Percentiles rank a stretch among this genome's conserved stretches.
These are phyloP conservation scores for Starmerella vitae DNA, from an alignment of 805 yeast genomes.

Conservation along the genomic window DNA sequence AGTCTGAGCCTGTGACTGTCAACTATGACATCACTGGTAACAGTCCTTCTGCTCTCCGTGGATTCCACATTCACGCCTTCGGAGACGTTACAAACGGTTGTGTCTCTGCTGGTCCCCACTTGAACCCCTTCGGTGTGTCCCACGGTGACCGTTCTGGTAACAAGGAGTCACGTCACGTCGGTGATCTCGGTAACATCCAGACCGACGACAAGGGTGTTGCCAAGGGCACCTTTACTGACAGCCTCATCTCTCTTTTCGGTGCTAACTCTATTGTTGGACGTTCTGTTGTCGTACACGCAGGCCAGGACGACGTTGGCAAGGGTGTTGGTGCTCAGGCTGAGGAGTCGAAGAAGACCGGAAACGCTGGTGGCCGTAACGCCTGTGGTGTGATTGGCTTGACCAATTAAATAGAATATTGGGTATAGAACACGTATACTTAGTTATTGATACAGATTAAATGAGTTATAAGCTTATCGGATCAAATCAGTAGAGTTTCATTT, in stretches of 20 bases:
- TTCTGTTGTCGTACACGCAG: conserved; percentile 88
- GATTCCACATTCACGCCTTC: conserved; percentile 95
- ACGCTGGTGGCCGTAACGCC: conserved; percentile 96
- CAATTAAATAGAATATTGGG: conserved; percentile 25
- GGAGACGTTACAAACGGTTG: conserved; percentile 99
- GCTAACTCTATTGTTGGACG: conserved; percentile 83
- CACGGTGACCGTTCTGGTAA: conserved; percentile 69
- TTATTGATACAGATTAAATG: too few species aligned
- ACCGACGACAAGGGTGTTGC: conserved; percentile 85
- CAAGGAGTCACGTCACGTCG: conserved; percentile 61
- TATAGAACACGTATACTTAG: too few species aligned
- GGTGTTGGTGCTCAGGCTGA: conserved; percentile 54
- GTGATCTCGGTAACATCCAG: conserved; percentile 89
- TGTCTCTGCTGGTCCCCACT: conserved; percentile 96
- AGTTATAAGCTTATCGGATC: too few species aligned
- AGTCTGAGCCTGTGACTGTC: conserved; percentile 69
- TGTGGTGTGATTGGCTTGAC: conserved; percentile 92
- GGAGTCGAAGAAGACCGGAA: conserved; percentile 89
- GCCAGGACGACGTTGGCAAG: conserved; percentile 86
- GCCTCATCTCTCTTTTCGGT: conserved; percentile 67
- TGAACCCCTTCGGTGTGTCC: conserved; percentile 74
- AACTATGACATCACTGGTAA: conserved; percentile 84
- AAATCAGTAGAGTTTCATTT: too few species aligned
- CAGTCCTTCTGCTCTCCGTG: conserved; percentile 61
- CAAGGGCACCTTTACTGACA: conserved; percentile 74